phyloP scores from a whole-genome alignment of 257 asterid species.

The Craterostigma plantagineum region DNA sequence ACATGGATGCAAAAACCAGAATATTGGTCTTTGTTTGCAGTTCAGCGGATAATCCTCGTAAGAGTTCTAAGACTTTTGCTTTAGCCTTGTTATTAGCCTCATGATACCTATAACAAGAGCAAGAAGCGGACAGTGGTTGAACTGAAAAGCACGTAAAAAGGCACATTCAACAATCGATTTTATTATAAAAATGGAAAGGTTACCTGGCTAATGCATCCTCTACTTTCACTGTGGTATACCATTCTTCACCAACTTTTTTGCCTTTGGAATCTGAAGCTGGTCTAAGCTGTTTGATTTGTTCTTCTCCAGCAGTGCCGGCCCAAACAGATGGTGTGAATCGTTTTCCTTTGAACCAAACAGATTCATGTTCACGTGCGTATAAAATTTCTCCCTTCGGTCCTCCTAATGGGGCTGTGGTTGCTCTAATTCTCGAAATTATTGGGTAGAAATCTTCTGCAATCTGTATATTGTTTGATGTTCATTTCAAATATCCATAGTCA shows the following conservation, averaged over 20 bases:
- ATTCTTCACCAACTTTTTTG: constrained; percentile 89
- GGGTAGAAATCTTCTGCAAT: constrained; percentile 73
- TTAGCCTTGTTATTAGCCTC: constrained; percentile 66
- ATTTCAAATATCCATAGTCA: constrained; percentile 9
- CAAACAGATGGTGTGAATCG: constrained; percentile 58
- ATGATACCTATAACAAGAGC: constrained; percentile 56
- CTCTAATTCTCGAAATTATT: constrained; percentile 62
- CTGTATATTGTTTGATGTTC: constrained; percentile 19
- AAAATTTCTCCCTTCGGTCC: constrained; percentile 89
- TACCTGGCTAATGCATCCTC: constrained; percentile 67
- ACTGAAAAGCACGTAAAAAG: constrained; percentile 7
- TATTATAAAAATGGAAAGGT: constrained; percentile 2
- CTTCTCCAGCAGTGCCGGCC: constrained; percentile 82
- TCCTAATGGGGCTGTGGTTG: constrained; percentile 58
- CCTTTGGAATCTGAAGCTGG: constrained; percentile 92
- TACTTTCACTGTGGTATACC: constrained; percentile 84
- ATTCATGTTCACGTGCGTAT: constrained; percentile 79
- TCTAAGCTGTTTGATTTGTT: constrained; percentile 59
- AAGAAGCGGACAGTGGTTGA: constrained; percentile 1
- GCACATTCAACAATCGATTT: constrained; percentile 1
- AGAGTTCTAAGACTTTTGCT: constrained; percentile 57
- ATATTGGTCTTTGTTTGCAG: constrained; percentile 70
- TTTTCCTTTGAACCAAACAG: constrained; percentile 93
- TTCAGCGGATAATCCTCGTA: constrained; percentile 67
- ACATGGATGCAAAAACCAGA: constrained; percentile 77